Evolutionary conservation across 169 alveolate species (phyloP), one percentile per base, ranked within the genome.

Genomic region (Plasmodium yoelii): DNA sequence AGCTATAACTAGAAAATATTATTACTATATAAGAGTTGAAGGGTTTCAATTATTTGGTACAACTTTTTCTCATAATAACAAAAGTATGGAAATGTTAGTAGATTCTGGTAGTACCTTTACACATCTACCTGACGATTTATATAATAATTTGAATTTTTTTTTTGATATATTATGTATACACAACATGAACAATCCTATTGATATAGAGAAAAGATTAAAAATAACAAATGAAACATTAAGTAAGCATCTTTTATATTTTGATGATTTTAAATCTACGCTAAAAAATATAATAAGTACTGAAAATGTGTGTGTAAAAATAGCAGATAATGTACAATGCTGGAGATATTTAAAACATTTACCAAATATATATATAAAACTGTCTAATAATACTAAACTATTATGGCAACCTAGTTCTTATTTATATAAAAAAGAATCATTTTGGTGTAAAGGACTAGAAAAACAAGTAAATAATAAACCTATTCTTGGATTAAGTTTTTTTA

Each of bases 401-500:
- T 82, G 90, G 90, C 56, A 82, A 55, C 84, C 90, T 4, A 28
- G 57, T 65, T 55, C 89, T n/a, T 77, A 90, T 73, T 57, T 92
- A 28, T 59, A 64, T 44, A 55, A 55, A 24, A 73, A 70, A 22
- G 90, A 82, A 68, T 39, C 42, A 13, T 94, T 93, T 92, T 94
- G 96, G 96, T 94, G 96, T 68, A 72, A 92, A 46, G 96, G 96
- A 1, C 55, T 94, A 46, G 95, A 92, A 61, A 69, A 71, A 28
- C 77, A 91, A 65, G 82, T 57, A 19, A 84, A 70, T 82, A 72
- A 89, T 26, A 93, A 89, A 39, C 87, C 93, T 70, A 91, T 94
- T 13, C 53, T 94, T 10, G 96, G 96, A 5, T 93, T 94, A 56
- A 94, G 94, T 1, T 94, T 94, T 71, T 92, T 94, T 92, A 94